These are phyloP conservation scores for Cairneyella variabilis DNA, from an alignment of 495 filamentous ascomycete species.

Conservation along the genomic window DNA sequence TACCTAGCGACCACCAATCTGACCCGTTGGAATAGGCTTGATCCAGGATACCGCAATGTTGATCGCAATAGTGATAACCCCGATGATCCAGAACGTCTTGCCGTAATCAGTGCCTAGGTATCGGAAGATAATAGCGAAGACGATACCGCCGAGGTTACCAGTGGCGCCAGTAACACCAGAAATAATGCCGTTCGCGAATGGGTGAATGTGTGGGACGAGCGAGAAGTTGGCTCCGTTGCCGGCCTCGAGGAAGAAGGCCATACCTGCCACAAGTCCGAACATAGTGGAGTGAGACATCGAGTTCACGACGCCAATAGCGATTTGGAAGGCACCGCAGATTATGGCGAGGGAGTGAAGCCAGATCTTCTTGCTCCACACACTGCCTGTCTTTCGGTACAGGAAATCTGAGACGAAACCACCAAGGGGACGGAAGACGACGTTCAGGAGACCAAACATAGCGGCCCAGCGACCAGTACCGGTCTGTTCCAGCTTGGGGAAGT, in stretches of 20 bases:
- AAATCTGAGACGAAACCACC: conserved; percentile 73
- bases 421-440: conserved; percentile 68
- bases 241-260: conserved; percentile 81
- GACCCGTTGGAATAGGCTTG: conserved; percentile 62
- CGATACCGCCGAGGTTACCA: conserved; percentile 81
- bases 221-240: conserved; percentile 85
- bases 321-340: conserved; percentile 59
- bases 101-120: conserved; percentile 66
- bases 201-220: conserved; percentile 72
- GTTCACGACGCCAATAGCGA: conserved; percentile 67
- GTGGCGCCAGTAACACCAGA: conserved; percentile 63
- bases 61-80: conserved; percentile 65
- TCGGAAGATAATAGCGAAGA: conserved; percentile 83
- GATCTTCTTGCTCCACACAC: conserved; percentile 73
- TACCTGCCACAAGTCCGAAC: conserved; percentile 68
- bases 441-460: conserved; percentile 88
- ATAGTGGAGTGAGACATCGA: conserved; percentile 57
- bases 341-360: conserved; percentile 62
- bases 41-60: conserved; percentile 71
- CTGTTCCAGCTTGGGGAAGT: conserved; percentile 72
- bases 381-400: conserved; percentile 56
- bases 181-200: conserved; percentile 1
- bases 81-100: conserved; percentile 76
- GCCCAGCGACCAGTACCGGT: conserved; percentile 73
- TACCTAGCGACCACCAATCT: conserved; percentile 56